Evolutionary conservation across 2,329 filamentous ascomycete species (phyloP).

Genomic region (Xylariaceae sp.): DNA sequence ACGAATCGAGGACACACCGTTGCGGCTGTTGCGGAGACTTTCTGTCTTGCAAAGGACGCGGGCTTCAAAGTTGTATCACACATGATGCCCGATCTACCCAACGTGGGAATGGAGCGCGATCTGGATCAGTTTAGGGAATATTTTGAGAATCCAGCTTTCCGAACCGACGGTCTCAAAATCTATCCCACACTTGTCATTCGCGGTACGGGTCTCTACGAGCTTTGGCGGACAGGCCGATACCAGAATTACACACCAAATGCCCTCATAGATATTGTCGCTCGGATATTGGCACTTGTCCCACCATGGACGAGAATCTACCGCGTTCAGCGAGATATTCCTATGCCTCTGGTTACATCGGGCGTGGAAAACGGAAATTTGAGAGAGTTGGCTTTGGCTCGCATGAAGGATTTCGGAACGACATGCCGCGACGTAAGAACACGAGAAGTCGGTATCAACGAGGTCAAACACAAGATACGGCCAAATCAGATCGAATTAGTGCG

Average conservation of each 20-base stretch:
- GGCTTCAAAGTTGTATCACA: slow-evolving; percentile 99
- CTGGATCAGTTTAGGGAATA: slow-evolving; percentile 97
- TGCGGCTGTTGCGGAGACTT: slow-evolving; percentile 91
- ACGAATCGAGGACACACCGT: slow-evolving; percentile 97
- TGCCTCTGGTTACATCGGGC: slow-evolving; percentile 97
- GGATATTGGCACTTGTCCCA: slow-evolving; percentile 91
- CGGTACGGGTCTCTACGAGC: slow-evolving; percentile 91
- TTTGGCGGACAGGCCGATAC: slow-evolving; percentile 95
- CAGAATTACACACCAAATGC: slow-evolving; percentile 99
- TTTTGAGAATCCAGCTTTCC: slow-evolving; percentile 93
- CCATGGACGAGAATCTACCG: slow-evolving; percentile 99
- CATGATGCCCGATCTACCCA: slow-evolving; percentile 99
- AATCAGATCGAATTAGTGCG: slow-evolving; percentile 95
- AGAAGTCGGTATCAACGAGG: slow-evolving; percentile 97
- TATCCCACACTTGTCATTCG: slow-evolving; percentile 97
- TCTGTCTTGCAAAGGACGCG: slow-evolving; percentile 94
- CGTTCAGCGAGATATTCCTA: slow-evolving; percentile 98
- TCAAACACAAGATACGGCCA: slow-evolving; percentile 96
- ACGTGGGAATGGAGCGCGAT: slow-evolving; percentile 97
- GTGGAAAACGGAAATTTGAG: slow-evolving; percentile 97
- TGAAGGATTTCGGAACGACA: slow-evolving; percentile 98
- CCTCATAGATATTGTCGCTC: slow-evolving; percentile 89
- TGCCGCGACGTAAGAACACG: slow-evolving; percentile 95
- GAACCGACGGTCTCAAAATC: slow-evolving; percentile 96
- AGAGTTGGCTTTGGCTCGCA: slow-evolving; percentile 88